phyloP scores from a whole-genome alignment of 2,329 filamentous ascomycete species.

The Nemania bipapillata region DNA sequence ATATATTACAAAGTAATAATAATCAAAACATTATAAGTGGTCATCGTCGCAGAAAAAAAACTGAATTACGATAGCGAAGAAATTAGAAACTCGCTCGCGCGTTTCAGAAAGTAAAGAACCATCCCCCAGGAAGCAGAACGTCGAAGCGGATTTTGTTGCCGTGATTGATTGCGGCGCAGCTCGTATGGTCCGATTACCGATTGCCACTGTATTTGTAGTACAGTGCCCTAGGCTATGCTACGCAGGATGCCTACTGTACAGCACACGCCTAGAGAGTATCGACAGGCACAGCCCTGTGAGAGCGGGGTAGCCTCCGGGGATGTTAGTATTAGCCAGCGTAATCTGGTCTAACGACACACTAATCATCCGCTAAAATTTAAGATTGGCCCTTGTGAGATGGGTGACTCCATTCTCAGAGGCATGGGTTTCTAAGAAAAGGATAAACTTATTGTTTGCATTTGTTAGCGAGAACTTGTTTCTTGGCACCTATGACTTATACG shows the following conservation, averaged over 20 bases:
- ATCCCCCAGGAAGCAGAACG: background rate
- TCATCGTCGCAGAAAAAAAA: background rate
- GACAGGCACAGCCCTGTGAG: conserved; percentile 26
- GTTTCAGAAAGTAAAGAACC: background rate
- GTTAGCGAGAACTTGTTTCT: conserved; percentile 3
- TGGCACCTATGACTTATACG: background rate
- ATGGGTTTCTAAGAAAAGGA: conserved; percentile 25
- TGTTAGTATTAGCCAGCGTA: background rate
- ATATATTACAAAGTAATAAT: background rate
- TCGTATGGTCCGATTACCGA: conserved; percentile 11
- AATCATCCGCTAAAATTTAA: conserved; percentile 14
- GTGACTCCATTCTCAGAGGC: background rate
- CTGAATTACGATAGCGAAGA: background rate
- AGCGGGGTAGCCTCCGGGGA: conserved; percentile 7
- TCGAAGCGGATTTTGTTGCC: conserved; percentile 6
- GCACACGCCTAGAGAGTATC: background rate
- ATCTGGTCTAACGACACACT: background rate
- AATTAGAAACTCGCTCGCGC: background rate
- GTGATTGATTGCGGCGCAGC: conserved; percentile 24
- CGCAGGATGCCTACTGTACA: background rate
- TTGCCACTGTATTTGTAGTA: background rate
- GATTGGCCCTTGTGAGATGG: conserved; percentile 4
- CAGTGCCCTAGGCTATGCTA: background rate
- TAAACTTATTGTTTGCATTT: background rate
- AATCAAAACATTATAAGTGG: conserved; percentile 1